phyloP scores from a whole-genome alignment of 352 stramenopile species.

The Thalassiosira sp. region DNA sequence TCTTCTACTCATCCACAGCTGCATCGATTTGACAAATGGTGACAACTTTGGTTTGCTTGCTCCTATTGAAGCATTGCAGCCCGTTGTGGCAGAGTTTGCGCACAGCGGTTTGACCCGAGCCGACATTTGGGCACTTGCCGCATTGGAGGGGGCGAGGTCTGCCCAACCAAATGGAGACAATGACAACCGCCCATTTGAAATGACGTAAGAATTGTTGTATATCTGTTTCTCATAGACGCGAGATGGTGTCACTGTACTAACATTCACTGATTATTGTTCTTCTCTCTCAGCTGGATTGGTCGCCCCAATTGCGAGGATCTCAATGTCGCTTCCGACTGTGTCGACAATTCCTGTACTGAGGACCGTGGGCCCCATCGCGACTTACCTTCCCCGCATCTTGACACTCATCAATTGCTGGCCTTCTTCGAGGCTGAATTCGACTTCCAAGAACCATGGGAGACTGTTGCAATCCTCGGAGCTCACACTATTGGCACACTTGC shows the following conservation, averaged over 20 bases:
- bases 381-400: slow-evolving; percentile 11
- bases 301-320: slow-evolving; percentile 22
- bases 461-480: slow-evolving; percentile 35
- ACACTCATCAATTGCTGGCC: slow-evolving; percentile 30
- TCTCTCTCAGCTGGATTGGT: slow-evolving; percentile 23
- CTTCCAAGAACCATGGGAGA: slow-evolving; percentile 23
- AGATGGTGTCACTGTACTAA: too few species aligned
- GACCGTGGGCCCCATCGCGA: slow-evolving; percentile 1
- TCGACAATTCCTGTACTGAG: background rate
- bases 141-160: slow-evolving; percentile 26
- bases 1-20: too few species aligned
- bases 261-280: too few species aligned
- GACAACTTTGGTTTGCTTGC: slow-evolving; percentile 56
- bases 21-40: slow-evolving; percentile 51
- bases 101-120: slow-evolving; percentile 39
- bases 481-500: background rate
- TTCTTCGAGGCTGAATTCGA: slow-evolving; percentile 35
- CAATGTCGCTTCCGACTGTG: background rate
- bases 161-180: slow-evolving; percentile 5
- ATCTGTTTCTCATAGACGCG: too few species aligned
- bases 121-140: slow-evolving; percentile 63
- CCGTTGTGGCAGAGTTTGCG: slow-evolving; percentile 38
- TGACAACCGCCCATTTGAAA: too few species aligned
- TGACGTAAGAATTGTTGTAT: too few species aligned
- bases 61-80: slow-evolving; percentile 51